Percentiles rank a stretch among this genome's conserved stretches.
These are phyloP conservation scores for Amanita pallidorosea DNA, from an alignment of 768 basidiomycete genomes.

Conservation along the genomic window DNA sequence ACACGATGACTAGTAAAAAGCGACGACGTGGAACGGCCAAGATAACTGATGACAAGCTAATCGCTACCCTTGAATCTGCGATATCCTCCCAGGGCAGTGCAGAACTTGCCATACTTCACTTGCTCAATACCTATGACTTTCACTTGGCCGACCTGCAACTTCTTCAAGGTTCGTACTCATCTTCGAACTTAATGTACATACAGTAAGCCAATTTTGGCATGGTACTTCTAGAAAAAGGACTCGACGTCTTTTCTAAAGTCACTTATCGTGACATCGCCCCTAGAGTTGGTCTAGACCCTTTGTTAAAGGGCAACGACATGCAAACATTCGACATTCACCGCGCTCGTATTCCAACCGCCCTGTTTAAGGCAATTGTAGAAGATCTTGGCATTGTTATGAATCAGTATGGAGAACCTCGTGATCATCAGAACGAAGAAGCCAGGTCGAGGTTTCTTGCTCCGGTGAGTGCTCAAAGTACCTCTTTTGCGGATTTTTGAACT, in stretches of 20 bases:
- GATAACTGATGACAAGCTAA: conserved; percentile 5
- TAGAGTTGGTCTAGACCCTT: conserved; percentile 10
- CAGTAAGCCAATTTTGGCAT: background rate
- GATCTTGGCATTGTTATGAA: conserved; percentile 7
- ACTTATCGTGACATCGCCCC: conserved; percentile 10
- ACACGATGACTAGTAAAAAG: no score
- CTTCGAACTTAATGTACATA: background rate
- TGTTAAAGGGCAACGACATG: conserved; percentile 7
- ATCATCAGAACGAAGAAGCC: background rate
- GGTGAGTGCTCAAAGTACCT: background rate
- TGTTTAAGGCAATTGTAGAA: conserved; percentile 10
- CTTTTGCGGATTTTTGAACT: background rate
- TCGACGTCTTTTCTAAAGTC: conserved; percentile 10
- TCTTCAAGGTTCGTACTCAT: no score
- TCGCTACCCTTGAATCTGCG: conserved; percentile 3
- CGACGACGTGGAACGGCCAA: conserved; percentile 6
- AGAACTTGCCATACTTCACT: no score
- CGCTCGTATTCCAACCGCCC: conserved; percentile 12
- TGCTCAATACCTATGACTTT: background rate
- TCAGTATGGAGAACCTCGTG: background rate
- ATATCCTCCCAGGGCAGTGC: conserved; percentile 1
- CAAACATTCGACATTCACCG: conserved; percentile 12
- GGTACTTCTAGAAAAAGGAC: conserved; percentile 8
- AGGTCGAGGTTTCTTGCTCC: conserved; percentile 2
- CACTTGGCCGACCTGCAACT: no score